These are phyloP conservation scores for Populus pruinosa DNA, from an alignment of 345 rosid genomes.

Conservation along the genomic window DNA sequence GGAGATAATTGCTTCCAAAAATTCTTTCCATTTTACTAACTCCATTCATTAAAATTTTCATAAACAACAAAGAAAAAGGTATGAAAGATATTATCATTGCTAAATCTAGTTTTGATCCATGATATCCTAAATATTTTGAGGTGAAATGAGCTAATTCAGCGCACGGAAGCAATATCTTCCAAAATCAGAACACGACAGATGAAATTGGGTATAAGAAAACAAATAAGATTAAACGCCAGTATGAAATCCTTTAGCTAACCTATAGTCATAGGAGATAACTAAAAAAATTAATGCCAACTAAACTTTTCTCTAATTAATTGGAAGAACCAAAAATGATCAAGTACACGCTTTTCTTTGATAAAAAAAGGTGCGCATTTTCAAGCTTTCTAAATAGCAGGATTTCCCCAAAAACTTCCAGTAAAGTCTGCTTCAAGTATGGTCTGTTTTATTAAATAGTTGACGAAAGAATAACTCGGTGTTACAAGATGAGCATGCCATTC, in stretches of 20 bases:
- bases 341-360: background rate
- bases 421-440: background rate
- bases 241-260: background rate
- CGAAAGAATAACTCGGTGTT: background rate
- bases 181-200: background rate
- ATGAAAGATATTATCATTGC: background rate
- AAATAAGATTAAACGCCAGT: background rate
- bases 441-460: background rate
- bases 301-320: background rate
- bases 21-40: background rate
- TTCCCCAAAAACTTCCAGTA: background rate
- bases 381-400: background rate
- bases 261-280: background rate
- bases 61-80: background rate
- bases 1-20: background rate
- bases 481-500: background rate
- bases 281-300: background rate
- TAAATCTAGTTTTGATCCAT: background rate
- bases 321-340: background rate
- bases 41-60: background rate
- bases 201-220: background rate
- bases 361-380: no score
- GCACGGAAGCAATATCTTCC: background rate
- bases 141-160: background rate
- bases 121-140: background rate